Evolutionary conservation across 208 protist genomes (phyloP), one percentile per base, ranked within the genome.

Genomic region (Trypanosoma scelopori): DNA sequence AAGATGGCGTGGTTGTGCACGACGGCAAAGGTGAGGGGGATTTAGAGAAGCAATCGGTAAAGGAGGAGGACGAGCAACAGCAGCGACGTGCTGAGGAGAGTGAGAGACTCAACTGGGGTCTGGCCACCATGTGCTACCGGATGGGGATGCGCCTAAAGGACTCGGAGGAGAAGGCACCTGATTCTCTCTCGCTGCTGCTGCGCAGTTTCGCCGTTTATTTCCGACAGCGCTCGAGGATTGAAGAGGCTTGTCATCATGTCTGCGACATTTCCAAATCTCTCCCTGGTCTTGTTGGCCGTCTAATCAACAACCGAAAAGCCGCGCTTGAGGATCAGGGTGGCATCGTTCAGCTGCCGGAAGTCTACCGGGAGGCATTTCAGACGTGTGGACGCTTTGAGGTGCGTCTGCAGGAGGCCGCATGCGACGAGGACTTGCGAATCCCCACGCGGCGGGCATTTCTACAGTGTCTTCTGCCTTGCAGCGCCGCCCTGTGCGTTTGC

Each of bases 121-220:
- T 94, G 32, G 83, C 85, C 13, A 72, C 69, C 16, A 88, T 89
- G 77, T 91, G 88, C 59, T 82, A 87, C 41, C 67, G 76, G 47
- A 89, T 94, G 62, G 85, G 79, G 0, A 71, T 79, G 48, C 77
- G 90, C 66, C 30, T 90, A 7, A 75, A 84, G 28, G 81, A 76
- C 23, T 79, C 69, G 25, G 68, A 55, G 15, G 46, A 69, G 11
- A 80, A 81, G 23, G 76, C 83, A 0, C 45, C 55, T 20, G 79
- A 93, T 45, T 74, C 79, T 5, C n/a, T 87, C 13, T 58, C 66
- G 15, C 66, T 92, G 3, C 69, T 94, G 15, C 69, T 89, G 18
- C 80, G 83, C 27, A 84, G 81, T 53, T 76, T 92, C 49, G 48
- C 69, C 49, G 53, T 90, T 45, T 84, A 89, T 49, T 63, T 63